These are phyloP conservation scores for Xylaria sp. DNA, from an alignment of 2,329 filamentous ascomycete genomes.

Conservation along the genomic window DNA sequence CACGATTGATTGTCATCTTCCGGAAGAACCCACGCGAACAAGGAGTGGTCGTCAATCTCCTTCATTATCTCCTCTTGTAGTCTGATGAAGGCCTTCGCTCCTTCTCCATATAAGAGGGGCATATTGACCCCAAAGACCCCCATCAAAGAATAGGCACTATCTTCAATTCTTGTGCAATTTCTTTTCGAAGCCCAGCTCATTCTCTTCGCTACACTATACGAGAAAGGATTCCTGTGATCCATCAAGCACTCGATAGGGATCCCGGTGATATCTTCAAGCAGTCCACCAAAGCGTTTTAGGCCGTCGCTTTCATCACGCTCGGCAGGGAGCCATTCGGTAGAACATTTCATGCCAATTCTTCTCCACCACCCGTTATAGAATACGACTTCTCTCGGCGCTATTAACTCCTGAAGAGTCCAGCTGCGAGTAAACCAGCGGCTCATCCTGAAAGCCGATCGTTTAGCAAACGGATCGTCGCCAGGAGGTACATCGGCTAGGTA, in stretches of 20 bases:
- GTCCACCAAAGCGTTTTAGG: not conserved
- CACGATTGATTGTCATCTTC: no score
- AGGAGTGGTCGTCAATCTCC: not conserved
- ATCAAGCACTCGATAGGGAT: not conserved
- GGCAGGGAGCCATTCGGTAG: no score
- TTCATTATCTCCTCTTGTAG: no score
- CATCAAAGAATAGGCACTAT: no score
- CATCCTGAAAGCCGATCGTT: not conserved
- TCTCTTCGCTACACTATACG: not conserved
- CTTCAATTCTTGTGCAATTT: not conserved
- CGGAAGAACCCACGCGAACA: not conserved
- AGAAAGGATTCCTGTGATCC: not conserved
- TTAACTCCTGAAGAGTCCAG: not conserved
- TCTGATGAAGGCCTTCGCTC: no score
- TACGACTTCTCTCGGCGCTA: no score
- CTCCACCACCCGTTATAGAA: no score
- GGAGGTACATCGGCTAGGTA: not conserved
- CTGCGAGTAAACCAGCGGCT: not conserved
- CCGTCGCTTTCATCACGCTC: no score
- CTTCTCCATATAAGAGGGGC: no score
- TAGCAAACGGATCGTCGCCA: not conserved
- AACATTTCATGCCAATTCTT: no score
- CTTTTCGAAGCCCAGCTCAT: constrained; percentile 1
- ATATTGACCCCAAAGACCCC: no score
- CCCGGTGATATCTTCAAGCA: not conserved